A percentile compares a stretch with the other conserved stretches of the same genome.
Conservation (phyloP, 805 yeast species). For the Metschnikowia henanensis region DNA sequence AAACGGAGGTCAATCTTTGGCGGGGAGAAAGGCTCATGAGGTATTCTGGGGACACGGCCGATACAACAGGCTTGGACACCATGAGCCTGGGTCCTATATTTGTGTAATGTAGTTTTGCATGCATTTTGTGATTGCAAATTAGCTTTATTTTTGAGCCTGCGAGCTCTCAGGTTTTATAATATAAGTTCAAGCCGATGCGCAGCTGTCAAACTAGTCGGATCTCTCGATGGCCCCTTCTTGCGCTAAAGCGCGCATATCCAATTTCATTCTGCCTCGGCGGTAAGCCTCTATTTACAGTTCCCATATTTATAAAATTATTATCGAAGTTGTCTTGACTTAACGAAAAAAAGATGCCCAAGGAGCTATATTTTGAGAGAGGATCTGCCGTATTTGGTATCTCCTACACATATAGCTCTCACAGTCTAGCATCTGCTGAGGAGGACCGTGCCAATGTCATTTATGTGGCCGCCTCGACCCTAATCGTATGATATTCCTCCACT, state of each 20-base stretch:
- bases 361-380: constrained; percentile 5
- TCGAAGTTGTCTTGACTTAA: no score
- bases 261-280: no score
- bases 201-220: no score
- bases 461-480: constrained; percentile 8
- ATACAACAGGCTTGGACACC: constrained; percentile 7
- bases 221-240: no score
- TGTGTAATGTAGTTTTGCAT: constrained; percentile 6
- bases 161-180: no score
- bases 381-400: constrained; percentile 5
- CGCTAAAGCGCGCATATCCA: no score
- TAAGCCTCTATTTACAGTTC: no score
- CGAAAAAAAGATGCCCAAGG: constrained; percentile 2
- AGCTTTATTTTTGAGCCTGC: no score
- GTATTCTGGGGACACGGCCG: constrained; percentile 9
- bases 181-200: neutral
- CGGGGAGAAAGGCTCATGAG: constrained; percentile 11
- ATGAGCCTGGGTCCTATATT: constrained; percentile 13
- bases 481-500: constrained; percentile 3
- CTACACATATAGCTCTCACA: neutral
- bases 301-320: no score
- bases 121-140: neutral
- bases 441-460: neutral
- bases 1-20: constrained; percentile 16
- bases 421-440: neutral